A percentile compares a stretch with the other conserved stretches of the same genome.
Conservation (phyloP, 345 rosid species). For the Salix koriyanagi region DNA sequence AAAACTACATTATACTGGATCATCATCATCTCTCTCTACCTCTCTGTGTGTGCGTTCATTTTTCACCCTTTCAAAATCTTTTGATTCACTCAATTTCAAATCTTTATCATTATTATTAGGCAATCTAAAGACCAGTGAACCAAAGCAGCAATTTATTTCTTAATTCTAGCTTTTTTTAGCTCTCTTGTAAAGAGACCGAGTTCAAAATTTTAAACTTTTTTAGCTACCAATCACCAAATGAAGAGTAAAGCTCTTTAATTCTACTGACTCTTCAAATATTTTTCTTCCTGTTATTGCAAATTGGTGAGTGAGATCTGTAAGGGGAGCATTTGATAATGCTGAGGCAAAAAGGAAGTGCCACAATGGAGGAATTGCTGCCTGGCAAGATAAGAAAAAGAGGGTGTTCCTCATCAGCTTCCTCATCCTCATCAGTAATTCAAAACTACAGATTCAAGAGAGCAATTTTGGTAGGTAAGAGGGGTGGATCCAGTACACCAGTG, state of each 20-base stretch:
- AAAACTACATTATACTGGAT: neutral
- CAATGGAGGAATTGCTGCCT: constrained; percentile 51
- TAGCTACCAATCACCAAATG: neutral
- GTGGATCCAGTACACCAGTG: constrained; percentile 83
- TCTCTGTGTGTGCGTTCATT: neutral
- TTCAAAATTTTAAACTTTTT: neutral
- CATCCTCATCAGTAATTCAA: constrained; percentile 71
- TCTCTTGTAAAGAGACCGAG: neutral
- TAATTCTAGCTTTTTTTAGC: neutral
- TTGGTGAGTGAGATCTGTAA: neutral
- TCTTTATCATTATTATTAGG: constrained; percentile 3
- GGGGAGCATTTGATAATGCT: constrained; percentile 42
- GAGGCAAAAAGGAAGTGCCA: constrained; percentile 53
- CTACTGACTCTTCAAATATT: neutral
- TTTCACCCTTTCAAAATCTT: neutral
- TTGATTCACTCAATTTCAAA: constrained; percentile 5
- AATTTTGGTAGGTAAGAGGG: constrained; percentile 69
- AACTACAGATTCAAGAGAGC: constrained; percentile 84
- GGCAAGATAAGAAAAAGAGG: constrained; percentile 95
- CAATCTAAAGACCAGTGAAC: constrained; percentile 4
- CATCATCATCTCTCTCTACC: neutral
- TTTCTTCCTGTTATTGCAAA: neutral
- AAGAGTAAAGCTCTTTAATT: neutral
- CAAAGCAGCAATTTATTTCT: neutral
- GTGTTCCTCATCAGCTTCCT: constrained; percentile 76